Base-by-base conservation (phyloP, 2,329 filamentous ascomycete genomes). In the Calonectria honghensis region DNA sequence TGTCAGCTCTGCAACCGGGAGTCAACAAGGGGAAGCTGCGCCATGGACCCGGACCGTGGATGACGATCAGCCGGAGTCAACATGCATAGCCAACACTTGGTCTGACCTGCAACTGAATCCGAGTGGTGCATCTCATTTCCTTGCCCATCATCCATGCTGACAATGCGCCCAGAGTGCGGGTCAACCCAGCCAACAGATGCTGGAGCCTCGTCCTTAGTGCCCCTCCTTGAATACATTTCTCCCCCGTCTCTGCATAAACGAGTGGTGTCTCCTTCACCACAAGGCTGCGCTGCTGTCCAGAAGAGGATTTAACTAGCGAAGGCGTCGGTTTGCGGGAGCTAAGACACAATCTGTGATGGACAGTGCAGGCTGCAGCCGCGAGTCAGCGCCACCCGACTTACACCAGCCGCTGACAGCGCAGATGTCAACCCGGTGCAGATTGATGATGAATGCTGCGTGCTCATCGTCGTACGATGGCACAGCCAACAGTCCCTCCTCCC, bases 1-100 rank as follows among this genome's bases (percentile, higher is more conserved):
- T 74, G 52, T 61, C 69, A 63, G 54, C 73, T 54, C 27, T 68
- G 73, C 70, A 45, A 72, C 70, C 76, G 70, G 51, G 52, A 71
- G 41, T 29, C 27, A 39, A 68, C 35, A 61, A 52, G 63, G 68
- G 66, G 71, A 66, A 45, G 50, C 51, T 68, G 71, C 74, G 73
- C 79, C 79, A 81, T 48, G 71, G 41, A 76, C 77, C 79, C 74
- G 79, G 79, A 78, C 67, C 59, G 67, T 81, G 78, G 79, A 68
- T 75, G 77, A 75, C 74, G 71, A 45, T 57, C 68, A 74, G 72
- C 71, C 69, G 75, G 69, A 45, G 41, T 37, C 51, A 72, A 24
- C 37, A 51, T 73, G 70, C 70, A 73, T 29, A 64, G 70, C 29
- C 48, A 73, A 37, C 70, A 51, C 39, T 68, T 39, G 48, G 57